Base-by-base conservation (phyloP, 2,329 filamentous ascomycete species). In the Fusarium devonianum region DNA sequence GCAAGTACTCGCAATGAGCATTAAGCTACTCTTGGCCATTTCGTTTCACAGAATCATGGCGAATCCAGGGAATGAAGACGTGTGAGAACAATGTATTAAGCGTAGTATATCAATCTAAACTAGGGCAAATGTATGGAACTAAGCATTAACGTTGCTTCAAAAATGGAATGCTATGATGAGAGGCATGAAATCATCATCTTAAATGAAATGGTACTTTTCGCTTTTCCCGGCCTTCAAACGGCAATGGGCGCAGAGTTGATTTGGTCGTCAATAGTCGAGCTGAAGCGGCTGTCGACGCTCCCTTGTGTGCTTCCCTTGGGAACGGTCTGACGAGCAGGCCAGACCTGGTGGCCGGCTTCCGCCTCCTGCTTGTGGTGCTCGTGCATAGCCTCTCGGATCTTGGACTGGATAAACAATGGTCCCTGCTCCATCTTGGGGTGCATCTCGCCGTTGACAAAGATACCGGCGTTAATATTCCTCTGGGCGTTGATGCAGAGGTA, bases 361-460 rank as follows among this genome's bases (percentile, higher is more conserved):
- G 74, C 71, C 65, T 84, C 80, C 17, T 69, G 69, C 51, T 75
- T 69, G 53, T 74, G 69, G 56, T 84, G 80, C 26, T 73, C 72
- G 21, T 71, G 72, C 23, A 84, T 68, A 12, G 73, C 64, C 29
- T 81, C 75, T 3, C 81, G 77, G 23, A 79, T 74, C 3, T 69
- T 67, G 33, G 74, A 74, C 71, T 84, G 81, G 74, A 84, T 83
- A 67, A 77, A 82, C 1, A 84, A 69, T 0, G 81, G 80, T 0
- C 81, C 80, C 65, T 84, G 80, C 67, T 87, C 84, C 67, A 80
- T 77, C 38, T 74, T 72, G 0, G 84, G 83, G 65, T 87, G 84
- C 67, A 87, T 71, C 65, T 85, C 79, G 41, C 84, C 84, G 61
- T 82, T 86, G 65, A 84, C 71, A 50, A 85, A 87, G 40, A 86